phyloP scores from a whole-genome alignment of 441 rosid species.

The Bocquillonia castaneifolia region DNA sequence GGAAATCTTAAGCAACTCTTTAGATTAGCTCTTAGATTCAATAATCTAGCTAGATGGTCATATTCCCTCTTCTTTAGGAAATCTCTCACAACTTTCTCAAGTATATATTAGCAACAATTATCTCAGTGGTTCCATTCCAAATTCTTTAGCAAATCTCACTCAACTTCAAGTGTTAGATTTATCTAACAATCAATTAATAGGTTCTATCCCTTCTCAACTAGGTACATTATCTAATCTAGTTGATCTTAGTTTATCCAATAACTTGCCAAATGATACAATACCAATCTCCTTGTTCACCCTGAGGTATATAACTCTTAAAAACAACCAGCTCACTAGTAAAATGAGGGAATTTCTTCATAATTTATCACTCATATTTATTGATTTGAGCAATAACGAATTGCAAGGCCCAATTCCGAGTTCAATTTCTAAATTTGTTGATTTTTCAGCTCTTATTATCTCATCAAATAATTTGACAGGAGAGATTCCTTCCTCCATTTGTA shows the following conservation, averaged over 20 bases:
- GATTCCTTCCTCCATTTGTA: conserved; percentile 21
- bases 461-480: conserved; percentile 19
- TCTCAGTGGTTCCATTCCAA: neutral
- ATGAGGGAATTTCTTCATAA: too few species aligned
- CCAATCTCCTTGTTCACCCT: neutral
- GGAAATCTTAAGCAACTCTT: neutral
- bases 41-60: neutral
- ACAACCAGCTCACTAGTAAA: too few species aligned
- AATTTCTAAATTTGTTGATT: neutral
- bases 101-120: too few species aligned
- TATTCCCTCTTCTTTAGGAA: neutral
- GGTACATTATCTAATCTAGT: neutral
- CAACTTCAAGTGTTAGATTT: neutral
- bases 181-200: neutral
- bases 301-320: too few species aligned
- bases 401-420: conserved; percentile 14
- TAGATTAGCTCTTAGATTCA: too few species aligned
- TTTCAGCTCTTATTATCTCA: neutral
- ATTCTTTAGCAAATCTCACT: neutral
- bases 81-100: neutral
- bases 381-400: conserved; percentile 8
- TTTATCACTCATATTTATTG: too few species aligned
- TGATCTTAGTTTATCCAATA: too few species aligned
- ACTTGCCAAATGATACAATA: neutral
- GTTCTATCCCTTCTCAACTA: neutral